These are phyloP conservation scores for Penicillium pulvis DNA, from an alignment of 495 filamentous ascomycete species.

Conservation along the genomic window DNA sequence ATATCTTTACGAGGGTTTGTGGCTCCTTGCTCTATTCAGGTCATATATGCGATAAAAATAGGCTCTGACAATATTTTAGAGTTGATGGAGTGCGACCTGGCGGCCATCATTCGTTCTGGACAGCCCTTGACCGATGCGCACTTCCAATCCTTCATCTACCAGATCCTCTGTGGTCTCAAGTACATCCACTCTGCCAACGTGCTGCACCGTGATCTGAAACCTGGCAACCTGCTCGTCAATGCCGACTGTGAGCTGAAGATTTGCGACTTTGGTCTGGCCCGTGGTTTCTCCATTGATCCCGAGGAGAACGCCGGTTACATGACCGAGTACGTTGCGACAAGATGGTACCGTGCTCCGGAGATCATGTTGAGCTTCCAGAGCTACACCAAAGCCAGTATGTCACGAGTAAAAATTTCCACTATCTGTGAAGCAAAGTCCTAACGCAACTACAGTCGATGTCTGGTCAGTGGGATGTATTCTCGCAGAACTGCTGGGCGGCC, in stretches of 20 bases:
- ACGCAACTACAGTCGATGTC: conserved; percentile 73
- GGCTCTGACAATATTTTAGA: conserved; percentile 55
- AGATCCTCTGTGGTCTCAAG: conserved; percentile 94
- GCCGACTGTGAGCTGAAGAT: conserved; percentile 99
- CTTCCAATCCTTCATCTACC: conserved; percentile 94
- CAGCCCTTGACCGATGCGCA: conserved; percentile 95
- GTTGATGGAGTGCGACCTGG: conserved; percentile 98
- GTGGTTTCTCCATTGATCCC: conserved; percentile 94
- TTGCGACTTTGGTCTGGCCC: conserved; percentile 94
- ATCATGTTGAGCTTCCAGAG: conserved; percentile 99
- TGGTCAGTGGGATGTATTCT: conserved; percentile 99
- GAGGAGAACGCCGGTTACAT: conserved; percentile 99
- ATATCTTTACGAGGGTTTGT: conserved; percentile 93
- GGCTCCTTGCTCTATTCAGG: background rate
- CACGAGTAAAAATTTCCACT: background rate
- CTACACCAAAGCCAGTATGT: conserved; percentile 98
- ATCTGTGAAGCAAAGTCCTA: background rate
- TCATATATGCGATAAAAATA: background rate
- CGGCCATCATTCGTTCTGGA: conserved; percentile 95
- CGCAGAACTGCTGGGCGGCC: conserved; percentile 91
- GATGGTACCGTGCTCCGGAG: conserved; percentile 98
- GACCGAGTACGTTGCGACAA: conserved; percentile 98
- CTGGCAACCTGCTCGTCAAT: conserved; percentile 95
- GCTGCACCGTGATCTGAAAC: conserved; percentile 93
- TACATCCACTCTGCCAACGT: conserved; percentile 99